Conservation (phyloP, 495 filamentous ascomycete species). For the Peziza echinospora region DNA sequence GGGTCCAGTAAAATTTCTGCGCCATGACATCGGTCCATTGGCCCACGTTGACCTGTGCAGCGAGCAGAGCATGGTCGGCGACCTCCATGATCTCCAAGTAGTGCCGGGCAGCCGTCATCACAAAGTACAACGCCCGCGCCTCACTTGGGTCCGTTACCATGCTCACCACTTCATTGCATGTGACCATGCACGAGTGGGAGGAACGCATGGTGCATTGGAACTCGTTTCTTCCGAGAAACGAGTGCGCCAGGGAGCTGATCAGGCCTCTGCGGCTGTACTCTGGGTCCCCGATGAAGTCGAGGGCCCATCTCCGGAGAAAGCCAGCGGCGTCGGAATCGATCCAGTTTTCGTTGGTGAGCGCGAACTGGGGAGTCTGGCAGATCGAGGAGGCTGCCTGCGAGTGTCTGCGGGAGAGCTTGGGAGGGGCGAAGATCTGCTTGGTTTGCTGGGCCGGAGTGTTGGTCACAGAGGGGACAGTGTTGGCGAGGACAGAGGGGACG, state of each 20-base stretch:
- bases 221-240: neutral
- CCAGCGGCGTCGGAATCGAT: neutral
- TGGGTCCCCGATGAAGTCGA: neutral
- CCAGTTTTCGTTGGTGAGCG: neutral
- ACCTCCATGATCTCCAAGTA: constrained; percentile 8
- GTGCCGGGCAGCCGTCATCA: constrained; percentile 13
- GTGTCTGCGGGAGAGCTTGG: too few species aligned
- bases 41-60: constrained; percentile 11
- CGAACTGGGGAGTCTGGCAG: neutral
- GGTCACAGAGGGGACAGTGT: too few species aligned
- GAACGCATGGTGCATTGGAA: neutral
- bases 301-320: neutral
- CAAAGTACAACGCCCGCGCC: constrained; percentile 7
- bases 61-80: constrained; percentile 8
- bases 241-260: neutral
- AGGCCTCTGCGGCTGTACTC: neutral
- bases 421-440: too few species aligned
- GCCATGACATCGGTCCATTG: constrained; percentile 9
- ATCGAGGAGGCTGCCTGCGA: neutral
- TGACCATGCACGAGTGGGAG: neutral
- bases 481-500: too few species aligned
- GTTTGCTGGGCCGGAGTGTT: too few species aligned
- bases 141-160: constrained; percentile 4
- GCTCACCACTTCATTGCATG: constrained; percentile 2
- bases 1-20: constrained; percentile 8